Evolutionary conservation across 176 grass and related monocot genomes (phyloP).

Genomic region (Saccharum spontaneum): DNA sequence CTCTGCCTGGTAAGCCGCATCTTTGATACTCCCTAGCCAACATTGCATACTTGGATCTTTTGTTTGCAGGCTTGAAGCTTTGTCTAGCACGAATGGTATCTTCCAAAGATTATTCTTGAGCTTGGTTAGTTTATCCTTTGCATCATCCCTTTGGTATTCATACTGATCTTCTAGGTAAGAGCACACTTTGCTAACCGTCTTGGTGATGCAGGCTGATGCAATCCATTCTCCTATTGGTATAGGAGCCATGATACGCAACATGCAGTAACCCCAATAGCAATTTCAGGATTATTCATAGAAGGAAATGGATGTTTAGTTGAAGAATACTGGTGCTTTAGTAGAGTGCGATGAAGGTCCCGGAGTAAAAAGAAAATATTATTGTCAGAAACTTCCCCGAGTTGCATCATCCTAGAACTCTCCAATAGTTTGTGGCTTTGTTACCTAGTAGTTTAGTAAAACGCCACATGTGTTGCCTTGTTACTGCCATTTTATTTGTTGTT

Average conservation of each 20-base stretch:
- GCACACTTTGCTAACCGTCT: slow-evolving; percentile 29
- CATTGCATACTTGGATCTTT: slow-evolving; percentile 2
- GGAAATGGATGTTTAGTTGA: neutral
- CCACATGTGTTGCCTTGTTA: neutral
- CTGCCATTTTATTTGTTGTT: neutral
- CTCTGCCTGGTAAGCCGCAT: slow-evolving; percentile 28
- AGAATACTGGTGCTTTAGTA: neutral
- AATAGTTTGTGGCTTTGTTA: neutral
- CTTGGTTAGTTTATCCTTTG: slow-evolving; percentile 35
- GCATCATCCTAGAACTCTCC: neutral
- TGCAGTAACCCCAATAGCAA: neutral
- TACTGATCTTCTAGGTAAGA: slow-evolving; percentile 36
- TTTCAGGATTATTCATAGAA: neutral
- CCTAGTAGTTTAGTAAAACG: neutral
- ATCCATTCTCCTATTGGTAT: slow-evolving; percentile 29
- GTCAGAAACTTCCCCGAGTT: neutral
- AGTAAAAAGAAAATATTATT: neutral
- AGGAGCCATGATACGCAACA: neutral
- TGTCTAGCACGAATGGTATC: neutral
- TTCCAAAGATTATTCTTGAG: slow-evolving; percentile 17
- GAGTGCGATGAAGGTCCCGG: neutral
- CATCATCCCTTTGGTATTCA: slow-evolving; percentile 35
- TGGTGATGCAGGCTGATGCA: slow-evolving; percentile 5
- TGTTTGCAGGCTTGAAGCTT: neutral
- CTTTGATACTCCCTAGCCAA: slow-evolving; percentile 30